Percentiles rank a stretch among this genome's conserved stretches.
Conservation (phyloP, 192 early-diverging fungal genomes). For the Entomortierella beljakovae region DNA sequence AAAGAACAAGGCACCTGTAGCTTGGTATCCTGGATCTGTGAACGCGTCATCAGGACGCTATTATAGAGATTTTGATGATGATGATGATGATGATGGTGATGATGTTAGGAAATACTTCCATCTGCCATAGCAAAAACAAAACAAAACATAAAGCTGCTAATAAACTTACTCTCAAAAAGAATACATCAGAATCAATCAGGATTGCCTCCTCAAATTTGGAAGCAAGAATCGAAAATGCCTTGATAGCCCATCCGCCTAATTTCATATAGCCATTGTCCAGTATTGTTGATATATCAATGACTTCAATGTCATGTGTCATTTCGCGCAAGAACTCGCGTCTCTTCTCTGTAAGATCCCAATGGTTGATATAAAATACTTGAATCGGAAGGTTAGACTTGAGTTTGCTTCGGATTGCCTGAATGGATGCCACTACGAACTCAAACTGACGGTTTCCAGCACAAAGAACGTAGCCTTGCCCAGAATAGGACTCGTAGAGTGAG, state of each 20-base stretch:
- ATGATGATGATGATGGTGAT: not conserved
- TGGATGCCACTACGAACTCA: slow-evolving; percentile 50
- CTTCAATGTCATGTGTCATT: slow-evolving; percentile 45
- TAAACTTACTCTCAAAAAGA: slow-evolving; percentile 62
- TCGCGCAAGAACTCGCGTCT: slow-evolving; percentile 43
- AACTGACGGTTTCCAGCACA: slow-evolving; percentile 60
- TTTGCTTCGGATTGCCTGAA: slow-evolving; percentile 46
- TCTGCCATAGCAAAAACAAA: no score
- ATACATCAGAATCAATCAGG: slow-evolving; percentile 77
- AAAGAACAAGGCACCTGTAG: slow-evolving; percentile 70
- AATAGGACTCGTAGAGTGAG: slow-evolving; percentile 29
- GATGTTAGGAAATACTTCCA: no score
- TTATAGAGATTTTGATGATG: not conserved
- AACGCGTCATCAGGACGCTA: slow-evolving; percentile 65
- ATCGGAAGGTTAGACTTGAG: slow-evolving; percentile 65
- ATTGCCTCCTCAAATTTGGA: slow-evolving; percentile 70
- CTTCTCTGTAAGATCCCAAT: slow-evolving; percentile 52
- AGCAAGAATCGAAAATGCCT: slow-evolving; percentile 74
- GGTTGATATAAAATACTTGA: slow-evolving; percentile 67
- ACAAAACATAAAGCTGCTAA: not conserved
- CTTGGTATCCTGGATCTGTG: slow-evolving; percentile 56
- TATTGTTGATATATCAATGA: slow-evolving; percentile 52
- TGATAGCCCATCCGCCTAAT: slow-evolving; percentile 73
- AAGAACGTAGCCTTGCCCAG: slow-evolving; percentile 58
- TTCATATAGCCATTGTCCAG: slow-evolving; percentile 56